Conservation (phyloP, 2,329 filamentous ascomycete genomes). For the Fusarium brevicatenulatum region DNA sequence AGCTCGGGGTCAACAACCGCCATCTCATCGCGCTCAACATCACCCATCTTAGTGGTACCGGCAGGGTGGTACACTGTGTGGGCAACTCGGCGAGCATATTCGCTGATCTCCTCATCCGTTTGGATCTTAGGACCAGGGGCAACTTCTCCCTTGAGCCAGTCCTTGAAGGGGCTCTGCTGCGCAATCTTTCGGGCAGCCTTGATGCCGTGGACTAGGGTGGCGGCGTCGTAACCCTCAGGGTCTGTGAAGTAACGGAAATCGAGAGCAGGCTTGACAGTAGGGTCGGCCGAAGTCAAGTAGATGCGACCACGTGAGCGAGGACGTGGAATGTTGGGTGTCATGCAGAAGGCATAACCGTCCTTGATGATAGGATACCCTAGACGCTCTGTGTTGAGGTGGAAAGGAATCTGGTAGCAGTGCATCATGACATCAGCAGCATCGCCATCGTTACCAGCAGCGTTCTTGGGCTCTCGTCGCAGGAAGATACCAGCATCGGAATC, state of each 20-base stretch:
- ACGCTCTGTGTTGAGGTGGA: conserved; percentile 84
- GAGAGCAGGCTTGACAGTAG: conserved; percentile 80
- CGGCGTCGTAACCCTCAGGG: conserved; percentile 84
- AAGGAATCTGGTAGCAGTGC: conserved; percentile 97
- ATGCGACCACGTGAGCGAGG: conserved; percentile 80
- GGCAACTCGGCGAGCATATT: conserved; percentile 82
- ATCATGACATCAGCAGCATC: conserved; percentile 90
- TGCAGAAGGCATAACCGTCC: conserved; percentile 88
- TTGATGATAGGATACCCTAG: conserved; percentile 73
- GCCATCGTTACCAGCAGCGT: conserved; percentile 75
- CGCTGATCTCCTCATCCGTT: conserved; percentile 81
- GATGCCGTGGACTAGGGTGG: conserved; percentile 81
- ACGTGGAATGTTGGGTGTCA: conserved; percentile 91
- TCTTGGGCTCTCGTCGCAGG: conserved; percentile 78
- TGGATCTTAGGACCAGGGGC: conserved; percentile 79
- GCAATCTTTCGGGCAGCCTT: conserved; percentile 81
- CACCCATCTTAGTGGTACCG: conserved; percentile 91
- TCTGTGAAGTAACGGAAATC: conserved; percentile 94
- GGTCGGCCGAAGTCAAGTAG: conserved; percentile 80
- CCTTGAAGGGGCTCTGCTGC: conserved; percentile 78
- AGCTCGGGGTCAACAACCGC: conserved; percentile 84
- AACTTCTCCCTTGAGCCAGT: conserved; percentile 85
- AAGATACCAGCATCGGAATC: conserved; percentile 91
- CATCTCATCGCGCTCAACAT: conserved; percentile 71
- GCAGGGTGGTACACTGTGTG: conserved; percentile 93